Base-by-base conservation (phyloP, 2,329 filamentous ascomycete species). In the Fusarium circinatum region DNA sequence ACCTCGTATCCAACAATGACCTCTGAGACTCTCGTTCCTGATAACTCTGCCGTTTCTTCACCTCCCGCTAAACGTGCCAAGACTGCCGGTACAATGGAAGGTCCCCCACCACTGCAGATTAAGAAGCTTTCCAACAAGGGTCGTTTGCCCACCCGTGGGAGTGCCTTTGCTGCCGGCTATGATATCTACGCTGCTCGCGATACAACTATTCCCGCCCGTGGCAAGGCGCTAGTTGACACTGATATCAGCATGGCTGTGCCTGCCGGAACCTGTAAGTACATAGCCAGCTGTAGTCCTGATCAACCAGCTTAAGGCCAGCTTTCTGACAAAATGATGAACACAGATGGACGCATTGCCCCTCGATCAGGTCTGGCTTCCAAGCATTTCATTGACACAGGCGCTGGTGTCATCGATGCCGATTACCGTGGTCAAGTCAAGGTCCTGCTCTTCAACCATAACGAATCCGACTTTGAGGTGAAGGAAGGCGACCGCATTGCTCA, bases 361-460 rank as follows among this genome's bases (percentile, higher is more conserved):
- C 93, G 95, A 74, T 96, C 94, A n/a, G 95, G 95, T 54, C 91
- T 98, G 41, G 96, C 96, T 6, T 88, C 91, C 69, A 99, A 99
- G 86, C 91, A 98, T 85, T 96, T 95, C 84, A 98, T 99, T 82
- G 95, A 98, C 83, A 96, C 94, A 0, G 95, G 97, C 71, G 96
- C 96, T 1, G 96, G 96, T 62, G 96, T 99, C 74, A 98, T 99
- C 78, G 96, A 99, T 83, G 95, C 96, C 39, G 96, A 99, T 84
- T 99, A 99, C 86, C 90, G 96, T 41, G 96, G 96, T 26, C 93
- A 93, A 76, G 92, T 99, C 79, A 98, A 97, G 87, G 93, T 99
- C 32, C 88, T 99, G 75, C 89, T 99, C 59, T 98, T 98, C 84
- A 99, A 99, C 85, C 92, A 97, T 83, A 89, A 89, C 58, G 95